Base-by-base conservation (phyloP, 2,329 filamentous ascomycete genomes). In the Nigrospora sphaerica region DNA sequence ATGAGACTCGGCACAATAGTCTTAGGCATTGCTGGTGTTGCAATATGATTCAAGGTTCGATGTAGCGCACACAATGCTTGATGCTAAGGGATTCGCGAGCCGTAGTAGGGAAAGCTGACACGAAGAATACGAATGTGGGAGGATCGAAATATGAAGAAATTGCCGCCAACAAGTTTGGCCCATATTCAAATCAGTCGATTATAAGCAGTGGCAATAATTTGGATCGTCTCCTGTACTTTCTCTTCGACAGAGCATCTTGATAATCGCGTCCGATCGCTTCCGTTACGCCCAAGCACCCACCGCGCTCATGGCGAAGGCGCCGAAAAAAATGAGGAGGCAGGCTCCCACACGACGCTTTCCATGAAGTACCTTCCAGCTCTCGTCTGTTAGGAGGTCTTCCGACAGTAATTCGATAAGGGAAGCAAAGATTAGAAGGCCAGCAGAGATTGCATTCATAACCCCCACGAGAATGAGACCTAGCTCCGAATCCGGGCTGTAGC, bases 401-500 rank as follows among this genome's bases (percentile, higher is more conserved):
- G 83, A 82, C 45, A 88, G 69, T 41, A 88, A 71, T 62, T 88
- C 83, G 18, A 88, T 82, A 43, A 88, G 67, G 0, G 83, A 83
- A 0, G 85, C 85, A 62, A 86, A 88, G 3, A 86, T 71, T 10
- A 88, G 66, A n/a, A 88, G 66, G 1, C 85, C 85, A 44, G 81
- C 80, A 17, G 81, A 86, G 45, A 88, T 81, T 23, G 83, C 83
- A 60, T 88, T 88, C 70, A 86, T 88, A 57, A 85, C 77, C 3
- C 85, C 85, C 16, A 88, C 84, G 60, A 87, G 78, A 16, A 88
- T 69, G 16, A 88, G 67, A 1, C 85, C 85, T 0, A 78, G 71
- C 46, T 83, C 74, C 14, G 81, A 85, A 45, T 74, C 71, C 4
- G 85, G 85, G 54, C 81, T 81, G 63, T 88, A 89, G 11, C 87